A percentile compares a stretch with the other conserved stretches of the same genome.
Conservation (phyloP, 106 monocot species). For the Acorus gramineus region DNA sequence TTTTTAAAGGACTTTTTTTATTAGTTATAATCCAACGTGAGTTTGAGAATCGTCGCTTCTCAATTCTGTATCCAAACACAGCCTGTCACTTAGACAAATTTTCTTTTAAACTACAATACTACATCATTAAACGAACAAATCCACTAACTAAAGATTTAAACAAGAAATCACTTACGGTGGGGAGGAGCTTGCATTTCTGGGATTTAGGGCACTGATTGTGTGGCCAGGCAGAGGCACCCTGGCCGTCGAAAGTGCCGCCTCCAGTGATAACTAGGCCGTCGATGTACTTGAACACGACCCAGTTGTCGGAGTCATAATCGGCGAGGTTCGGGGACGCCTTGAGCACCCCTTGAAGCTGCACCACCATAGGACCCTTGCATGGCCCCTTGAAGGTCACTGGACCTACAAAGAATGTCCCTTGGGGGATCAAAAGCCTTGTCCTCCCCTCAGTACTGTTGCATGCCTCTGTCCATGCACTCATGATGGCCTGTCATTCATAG, state of each 20-base stretch:
- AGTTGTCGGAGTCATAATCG: not conserved
- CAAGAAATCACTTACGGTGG: constrained; percentile 5
- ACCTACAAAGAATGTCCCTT: constrained; percentile 20
- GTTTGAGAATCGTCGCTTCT: too few species aligned
- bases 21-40: too few species aligned
- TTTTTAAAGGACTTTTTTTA: too few species aligned
- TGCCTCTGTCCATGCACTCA: constrained; percentile 19
- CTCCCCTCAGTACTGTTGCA: constrained; percentile 1
- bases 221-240: constrained; percentile 19
- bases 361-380: constrained; percentile 3
- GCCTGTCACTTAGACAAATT: too few species aligned
- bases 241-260: constrained; percentile 24
- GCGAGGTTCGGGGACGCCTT: constrained; percentile 7
- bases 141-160: not conserved
- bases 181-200: constrained; percentile 8
- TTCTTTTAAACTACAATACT: too few species aligned
- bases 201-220: not conserved
- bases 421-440: constrained; percentile 10
- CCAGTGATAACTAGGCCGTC: constrained; percentile 9
- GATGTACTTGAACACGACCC: constrained; percentile 25
- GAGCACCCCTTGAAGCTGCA: constrained; percentile 13
- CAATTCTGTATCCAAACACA: too few species aligned
- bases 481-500: constrained; percentile 15
- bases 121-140: not conserved
- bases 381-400: constrained; percentile 21